These are phyloP conservation scores for Maudiozyma serrabonitensis DNA, from an alignment of 805 yeast genomes.

Conservation along the genomic window DNA sequence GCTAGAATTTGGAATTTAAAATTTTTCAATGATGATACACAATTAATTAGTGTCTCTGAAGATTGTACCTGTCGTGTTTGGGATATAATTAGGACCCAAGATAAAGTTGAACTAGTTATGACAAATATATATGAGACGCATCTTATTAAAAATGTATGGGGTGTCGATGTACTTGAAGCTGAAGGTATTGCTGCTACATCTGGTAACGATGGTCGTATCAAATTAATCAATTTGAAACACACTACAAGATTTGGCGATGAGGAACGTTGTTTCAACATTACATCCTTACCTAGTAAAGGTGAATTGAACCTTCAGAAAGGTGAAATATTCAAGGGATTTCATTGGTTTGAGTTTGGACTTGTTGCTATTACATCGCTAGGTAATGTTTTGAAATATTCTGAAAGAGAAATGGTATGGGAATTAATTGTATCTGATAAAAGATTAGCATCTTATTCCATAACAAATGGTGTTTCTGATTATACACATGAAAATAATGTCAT, in stretches of 20 bases:
- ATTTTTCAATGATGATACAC: constrained; percentile 36
- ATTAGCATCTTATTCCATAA: constrained; percentile 34
- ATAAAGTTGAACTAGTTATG: constrained; percentile 14
- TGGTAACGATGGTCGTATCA: constrained; percentile 86
- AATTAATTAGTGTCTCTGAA: constrained; percentile 65
- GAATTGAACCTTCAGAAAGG: constrained; percentile 21
- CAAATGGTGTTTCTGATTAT: constrained; percentile 31
- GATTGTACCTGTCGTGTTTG: constrained; percentile 81
- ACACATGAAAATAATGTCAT: constrained; percentile 21
- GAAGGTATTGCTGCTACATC: constrained; percentile 60
- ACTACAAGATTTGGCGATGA: constrained; percentile 26
- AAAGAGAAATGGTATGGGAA: constrained; percentile 21
- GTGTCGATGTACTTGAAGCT: constrained; percentile 45
- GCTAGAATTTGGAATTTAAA: constrained; percentile 85
- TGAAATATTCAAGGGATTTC: constrained; percentile 56
- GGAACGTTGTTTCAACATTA: constrained; percentile 20
- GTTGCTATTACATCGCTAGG: constrained; percentile 55
- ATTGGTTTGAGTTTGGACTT: constrained; percentile 37
- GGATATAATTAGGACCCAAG: constrained; percentile 33
- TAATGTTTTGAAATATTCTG: constrained; percentile 31
- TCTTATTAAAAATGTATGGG: constrained; percentile 83
- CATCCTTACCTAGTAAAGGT: constrained; percentile 25
- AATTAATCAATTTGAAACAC: constrained; percentile 46
- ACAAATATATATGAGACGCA: constrained; percentile 53
- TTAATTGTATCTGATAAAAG: constrained; percentile 14